A percentile compares a stretch with the other conserved stretches of the same genome.
Conservation (phyloP, 2,329 filamentous ascomycete genomes). For the Paecilomyces fulvus region DNA sequence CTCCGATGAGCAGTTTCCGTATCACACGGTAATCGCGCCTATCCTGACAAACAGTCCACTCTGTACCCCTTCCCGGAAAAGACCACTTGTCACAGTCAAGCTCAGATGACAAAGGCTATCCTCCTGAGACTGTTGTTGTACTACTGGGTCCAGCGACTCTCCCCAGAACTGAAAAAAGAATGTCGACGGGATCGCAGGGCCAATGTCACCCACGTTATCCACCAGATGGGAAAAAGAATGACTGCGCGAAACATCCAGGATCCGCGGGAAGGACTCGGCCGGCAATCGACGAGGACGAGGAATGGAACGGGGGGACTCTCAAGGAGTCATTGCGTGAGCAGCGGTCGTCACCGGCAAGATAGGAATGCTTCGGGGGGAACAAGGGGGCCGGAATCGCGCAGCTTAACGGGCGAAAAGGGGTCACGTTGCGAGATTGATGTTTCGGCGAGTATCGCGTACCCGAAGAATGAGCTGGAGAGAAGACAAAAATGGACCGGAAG, state of each 20-base stretch:
- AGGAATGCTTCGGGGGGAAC: constrained; percentile 3
- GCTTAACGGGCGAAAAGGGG: neutral
- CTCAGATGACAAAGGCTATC: neutral
- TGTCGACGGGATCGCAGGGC: neutral
- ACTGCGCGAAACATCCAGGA: constrained; percentile 11
- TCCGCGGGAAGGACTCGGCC: constrained; percentile 6
- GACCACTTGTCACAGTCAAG: neutral
- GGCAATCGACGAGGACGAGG: constrained; percentile 7
- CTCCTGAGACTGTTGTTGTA: neutral
- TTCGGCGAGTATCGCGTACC: neutral
- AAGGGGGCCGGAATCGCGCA: neutral
- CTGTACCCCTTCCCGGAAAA: neutral
- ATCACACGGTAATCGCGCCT: neutral
- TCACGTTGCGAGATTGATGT: neutral
- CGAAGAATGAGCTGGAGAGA: neutral
- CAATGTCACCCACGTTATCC: neutral
- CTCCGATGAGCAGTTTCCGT: no score
- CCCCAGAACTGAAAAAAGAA: neutral
- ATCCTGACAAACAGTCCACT: neutral
- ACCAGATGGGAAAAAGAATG: neutral
- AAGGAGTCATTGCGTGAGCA: constrained; percentile 17
- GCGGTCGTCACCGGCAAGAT: neutral
- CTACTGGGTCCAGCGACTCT: neutral
- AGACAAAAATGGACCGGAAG: constrained; percentile 2
- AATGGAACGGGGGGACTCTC: constrained; percentile 6